Evolutionary conservation across 1,284 basidiomycete species (phyloP), one percentile per base, ranked within the genome.

Genomic region (Golubevia sp.): DNA sequence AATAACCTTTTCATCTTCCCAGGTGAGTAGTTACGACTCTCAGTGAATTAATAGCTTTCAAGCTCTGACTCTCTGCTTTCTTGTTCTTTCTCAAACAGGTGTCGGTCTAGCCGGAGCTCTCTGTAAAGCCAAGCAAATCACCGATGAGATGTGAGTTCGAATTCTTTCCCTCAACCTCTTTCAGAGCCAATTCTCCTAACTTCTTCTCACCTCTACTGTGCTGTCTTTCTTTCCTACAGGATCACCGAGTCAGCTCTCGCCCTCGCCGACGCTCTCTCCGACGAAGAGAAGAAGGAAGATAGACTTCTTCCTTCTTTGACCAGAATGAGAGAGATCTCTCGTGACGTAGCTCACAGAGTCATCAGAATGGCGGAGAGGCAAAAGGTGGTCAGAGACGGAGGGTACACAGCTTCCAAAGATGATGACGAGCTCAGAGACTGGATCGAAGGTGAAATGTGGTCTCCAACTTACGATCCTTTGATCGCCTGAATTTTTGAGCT

Each of bases 251-350:
- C 85, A n/a, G 86, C 87, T 2, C 77, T 93, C 49, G 92, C 92
- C 2, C 88, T 97, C 48, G 90, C 92, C 2, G 86, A 91, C 71
- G 88, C 92, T 3, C 87, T 96, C 54, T 93, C 88, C 3, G 73
- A 85, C 15, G 90, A 92, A 54, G 94, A 97, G 71, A 54, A 58
- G 38, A 68, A 71, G 56, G 64, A 71, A 21, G 66, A 72, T 85
- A 88, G 85, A 2, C 62, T 82, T 21, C 79, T 79, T 63, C 79
- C 79, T 23, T 70, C 68, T 58, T 67, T 76, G 15, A 74, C 74
- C 56, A 64, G 79, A 27, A 73, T 81, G 27, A 68, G 77, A 3
- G 77, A 82, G 60, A 68, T 82, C 49, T 74, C 72, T 30, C 58
- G 73, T 52, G 72, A 75, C 49, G 69, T 82, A 20, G 76, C 79